These are phyloP conservation scores for Nakazawaea laoshanensis DNA, from an alignment of 805 yeast genomes.

Conservation along the genomic window DNA sequence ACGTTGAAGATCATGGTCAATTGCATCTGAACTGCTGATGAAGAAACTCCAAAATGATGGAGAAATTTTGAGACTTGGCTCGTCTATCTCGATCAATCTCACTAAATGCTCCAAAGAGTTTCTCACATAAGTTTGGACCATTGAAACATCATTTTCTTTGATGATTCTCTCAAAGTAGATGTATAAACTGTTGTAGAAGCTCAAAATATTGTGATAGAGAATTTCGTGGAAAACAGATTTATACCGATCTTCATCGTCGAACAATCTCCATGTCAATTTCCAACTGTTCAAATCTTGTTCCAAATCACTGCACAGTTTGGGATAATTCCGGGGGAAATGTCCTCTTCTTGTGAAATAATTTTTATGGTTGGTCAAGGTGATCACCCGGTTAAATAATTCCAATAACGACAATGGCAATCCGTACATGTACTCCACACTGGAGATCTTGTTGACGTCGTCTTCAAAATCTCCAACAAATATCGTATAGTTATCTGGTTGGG, in stretches of 20 bases:
- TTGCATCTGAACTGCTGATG: conserved; percentile 33
- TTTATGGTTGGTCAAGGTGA: conserved; percentile 43
- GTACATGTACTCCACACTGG: conserved; percentile 29
- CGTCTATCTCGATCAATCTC: conserved; percentile 14
- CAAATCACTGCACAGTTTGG: conserved; percentile 43
- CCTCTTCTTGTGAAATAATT: conserved; percentile 33
- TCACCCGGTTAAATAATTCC: conserved; percentile 35
- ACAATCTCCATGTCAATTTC: conserved; percentile 37
- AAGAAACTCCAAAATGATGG: conserved; percentile 43
- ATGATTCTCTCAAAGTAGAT: conserved; percentile 38
- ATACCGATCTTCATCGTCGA: conserved; percentile 19
- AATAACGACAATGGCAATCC: conserved; percentile 41
- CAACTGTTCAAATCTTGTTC: conserved; percentile 42
- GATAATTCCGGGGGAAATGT: conserved; percentile 44
- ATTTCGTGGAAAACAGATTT: conserved; percentile 31
- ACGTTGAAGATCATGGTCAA: conserved; percentile 20
- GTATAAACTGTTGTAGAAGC: conserved; percentile 34
- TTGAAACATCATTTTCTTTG: conserved; percentile 28
- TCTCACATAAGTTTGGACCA: conserved; percentile 26
- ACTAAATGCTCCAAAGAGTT: conserved; percentile 25
- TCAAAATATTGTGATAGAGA: conserved; percentile 26
- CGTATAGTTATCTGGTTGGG: conserved; percentile 14
- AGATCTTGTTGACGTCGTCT: conserved; percentile 10
- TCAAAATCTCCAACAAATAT: conserved; percentile 8
- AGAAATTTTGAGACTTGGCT: conserved; percentile 16